Base-by-base conservation (phyloP, 2,329 filamentous ascomycete genomes). In the Fusarium camptoceras region DNA sequence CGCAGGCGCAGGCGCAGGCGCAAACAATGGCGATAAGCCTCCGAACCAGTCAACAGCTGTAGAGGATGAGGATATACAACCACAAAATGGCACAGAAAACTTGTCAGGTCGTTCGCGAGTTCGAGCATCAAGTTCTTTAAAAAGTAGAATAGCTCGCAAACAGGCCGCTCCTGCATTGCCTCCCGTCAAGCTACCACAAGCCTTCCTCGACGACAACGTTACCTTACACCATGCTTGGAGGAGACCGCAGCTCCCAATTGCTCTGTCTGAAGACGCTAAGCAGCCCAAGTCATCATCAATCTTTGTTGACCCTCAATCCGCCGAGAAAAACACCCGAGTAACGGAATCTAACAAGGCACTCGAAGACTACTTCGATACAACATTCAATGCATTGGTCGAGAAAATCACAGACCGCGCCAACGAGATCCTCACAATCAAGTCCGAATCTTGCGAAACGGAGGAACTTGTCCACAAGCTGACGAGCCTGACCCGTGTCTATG, bases 141-240 rank as follows among this genome's bases (percentile, higher is more conserved):
- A 77, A 66, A 76, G 71, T 59, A 78, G 79, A 30, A 73, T 76
- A 53, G 66, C 77, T 58, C 76, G 80, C 55, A 76, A 76, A 55
- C 72, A 77, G 43, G 75, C 74, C 31, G 77, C 79, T 34, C 78
- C 81, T 27, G 80, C 81, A 46, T 70, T 88, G 14, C 87, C 87
- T n/a, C 81, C 83, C 4, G 79, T 88, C 24, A 81, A 84, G 51
- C 79, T 92, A 16, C 88, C 90, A 1, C 78, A 82, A 59, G 85
- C 83, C 78, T 92, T 92, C 66, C 77, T 88, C 55, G 78, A 84
- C 41, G 77, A 81, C 22, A 86, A 86, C 57, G 83, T 92, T 41
- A 75, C 65, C 15, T 59, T 78, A 25, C 73, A 76, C 51, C 28
- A 70, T 48, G n/a, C 56, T n/a, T 59, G 60, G n/a, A 66, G 44